These are phyloP conservation scores for Solanum clarkiae DNA, from an alignment of 257 asterid genomes.

Conservation along the genomic window DNA sequence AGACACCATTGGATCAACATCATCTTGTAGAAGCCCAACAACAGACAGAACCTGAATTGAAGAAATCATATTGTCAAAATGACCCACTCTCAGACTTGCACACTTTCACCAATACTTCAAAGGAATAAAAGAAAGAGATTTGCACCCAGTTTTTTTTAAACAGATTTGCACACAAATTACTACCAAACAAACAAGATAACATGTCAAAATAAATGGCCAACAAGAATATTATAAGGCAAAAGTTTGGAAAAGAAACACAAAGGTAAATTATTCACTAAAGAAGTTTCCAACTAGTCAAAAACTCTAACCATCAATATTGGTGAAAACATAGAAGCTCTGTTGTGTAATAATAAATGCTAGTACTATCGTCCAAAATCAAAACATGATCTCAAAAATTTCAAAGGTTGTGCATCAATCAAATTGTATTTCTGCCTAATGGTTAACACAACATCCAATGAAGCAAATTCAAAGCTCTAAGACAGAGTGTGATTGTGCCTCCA, in stretches of 20 bases:
- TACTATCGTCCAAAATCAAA: background rate
- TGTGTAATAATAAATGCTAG: background rate
- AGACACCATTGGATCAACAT: slow-evolving; percentile 93
- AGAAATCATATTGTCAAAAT: background rate
- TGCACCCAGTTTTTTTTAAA: background rate
- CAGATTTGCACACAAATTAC: background rate
- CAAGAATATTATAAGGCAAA: background rate
- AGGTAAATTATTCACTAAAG: background rate
- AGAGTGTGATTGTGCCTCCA: background rate
- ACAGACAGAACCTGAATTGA: slow-evolving; percentile 79
- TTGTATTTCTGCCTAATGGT: background rate
- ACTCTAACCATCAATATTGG: background rate
- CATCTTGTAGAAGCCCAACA: slow-evolving; percentile 93
- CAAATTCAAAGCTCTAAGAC: background rate
- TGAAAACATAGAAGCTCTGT: background rate
- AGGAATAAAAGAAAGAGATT: background rate
- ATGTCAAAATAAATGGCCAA: background rate
- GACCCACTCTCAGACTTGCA: background rate
- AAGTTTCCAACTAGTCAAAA: background rate
- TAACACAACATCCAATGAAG: background rate
- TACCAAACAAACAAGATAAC: background rate
- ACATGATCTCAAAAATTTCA: background rate
- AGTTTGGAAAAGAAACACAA: background rate
- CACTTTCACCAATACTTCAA: background rate
- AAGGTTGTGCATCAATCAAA: background rate